Conservation (phyloP, 148 eudicot genomes). For the Hydrangea macrophylla region DNA sequence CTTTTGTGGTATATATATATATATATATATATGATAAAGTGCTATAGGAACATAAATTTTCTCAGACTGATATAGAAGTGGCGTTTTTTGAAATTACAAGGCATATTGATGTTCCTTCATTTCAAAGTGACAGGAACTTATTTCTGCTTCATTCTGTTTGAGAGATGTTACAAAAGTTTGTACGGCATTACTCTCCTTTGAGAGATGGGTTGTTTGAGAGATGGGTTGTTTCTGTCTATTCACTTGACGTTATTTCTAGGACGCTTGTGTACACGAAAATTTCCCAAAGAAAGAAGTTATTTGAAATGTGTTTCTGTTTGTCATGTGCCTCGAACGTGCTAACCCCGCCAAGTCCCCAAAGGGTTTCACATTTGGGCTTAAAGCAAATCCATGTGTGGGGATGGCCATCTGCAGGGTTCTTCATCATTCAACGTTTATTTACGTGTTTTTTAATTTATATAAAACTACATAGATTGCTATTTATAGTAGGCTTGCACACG, state of each 20-base stretch:
- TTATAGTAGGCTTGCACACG: not conserved
- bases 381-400: not conserved
- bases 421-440: no score
- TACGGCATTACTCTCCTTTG: no score
- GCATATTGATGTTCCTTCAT: no score
- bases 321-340: not conserved
- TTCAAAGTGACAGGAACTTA: no score
- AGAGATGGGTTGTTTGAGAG: not conserved
- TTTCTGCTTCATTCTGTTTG: not conserved
- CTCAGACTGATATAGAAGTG: no score
- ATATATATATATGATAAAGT: no score
- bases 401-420: not conserved
- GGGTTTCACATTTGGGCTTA: not conserved
- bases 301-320: not conserved
- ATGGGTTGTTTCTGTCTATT: not conserved
- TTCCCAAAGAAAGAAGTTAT: not conserved
- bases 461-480: not conserved
- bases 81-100: no score
- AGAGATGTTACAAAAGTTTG: not conserved
- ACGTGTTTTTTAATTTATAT: conserved; percentile 3
- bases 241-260: not conserved
- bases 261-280: not conserved
- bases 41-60: no score
- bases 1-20: no score
- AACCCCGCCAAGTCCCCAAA: no score